Percentiles rank a stretch among this genome's conserved stretches.
These are phyloP conservation scores for Annulohypoxylon moriforme DNA, from an alignment of 495 filamentous ascomycete genomes.

Conservation along the genomic window DNA sequence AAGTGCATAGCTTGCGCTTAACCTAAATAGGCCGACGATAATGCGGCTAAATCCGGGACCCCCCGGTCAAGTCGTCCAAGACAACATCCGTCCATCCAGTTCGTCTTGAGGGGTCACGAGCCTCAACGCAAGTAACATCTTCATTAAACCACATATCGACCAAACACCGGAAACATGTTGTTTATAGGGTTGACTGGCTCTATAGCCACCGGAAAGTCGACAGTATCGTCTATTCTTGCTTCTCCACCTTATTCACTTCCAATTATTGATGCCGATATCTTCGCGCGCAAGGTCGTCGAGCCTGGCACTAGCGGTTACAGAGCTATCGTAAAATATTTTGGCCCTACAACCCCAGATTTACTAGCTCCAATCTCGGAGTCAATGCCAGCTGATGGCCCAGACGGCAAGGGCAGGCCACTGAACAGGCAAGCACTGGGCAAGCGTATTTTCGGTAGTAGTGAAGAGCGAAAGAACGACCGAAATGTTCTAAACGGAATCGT, in stretches of 20 bases:
- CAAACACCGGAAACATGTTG: constrained; percentile 71
- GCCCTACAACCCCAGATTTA: constrained; percentile 82
- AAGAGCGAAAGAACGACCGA: constrained; percentile 72
- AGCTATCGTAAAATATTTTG: constrained; percentile 82
- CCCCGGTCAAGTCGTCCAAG: constrained; percentile 14
- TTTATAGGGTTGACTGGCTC: constrained; percentile 96
- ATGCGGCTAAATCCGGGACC: constrained; percentile 32
- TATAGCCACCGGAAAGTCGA: constrained; percentile 98
- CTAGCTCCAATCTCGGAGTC: constrained; percentile 65
- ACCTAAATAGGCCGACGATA: constrained; percentile 14
- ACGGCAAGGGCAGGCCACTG: constrained; percentile 71
- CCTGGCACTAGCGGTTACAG: constrained; percentile 86
- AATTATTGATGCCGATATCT: constrained; percentile 92
- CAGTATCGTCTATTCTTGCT: constrained; percentile 85
- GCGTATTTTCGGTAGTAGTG: constrained; percentile 81
- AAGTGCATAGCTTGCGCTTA: constrained; percentile 7
- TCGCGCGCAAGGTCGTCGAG: constrained; percentile 91
- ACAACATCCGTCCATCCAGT: constrained; percentile 19
- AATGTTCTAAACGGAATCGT: constrained; percentile 86
- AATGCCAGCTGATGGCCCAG: constrained; percentile 57
- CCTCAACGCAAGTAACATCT: constrained; percentile 4
- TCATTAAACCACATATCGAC: neutral
- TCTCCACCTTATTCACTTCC: constrained; percentile 84
- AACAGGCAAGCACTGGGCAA: constrained; percentile 88
- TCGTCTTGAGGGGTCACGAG: neutral